Evolutionary conservation across 169 alveolate genomes (phyloP), one percentile per base, ranked within the genome.

Genomic region (Toxoplasma gondii): DNA sequence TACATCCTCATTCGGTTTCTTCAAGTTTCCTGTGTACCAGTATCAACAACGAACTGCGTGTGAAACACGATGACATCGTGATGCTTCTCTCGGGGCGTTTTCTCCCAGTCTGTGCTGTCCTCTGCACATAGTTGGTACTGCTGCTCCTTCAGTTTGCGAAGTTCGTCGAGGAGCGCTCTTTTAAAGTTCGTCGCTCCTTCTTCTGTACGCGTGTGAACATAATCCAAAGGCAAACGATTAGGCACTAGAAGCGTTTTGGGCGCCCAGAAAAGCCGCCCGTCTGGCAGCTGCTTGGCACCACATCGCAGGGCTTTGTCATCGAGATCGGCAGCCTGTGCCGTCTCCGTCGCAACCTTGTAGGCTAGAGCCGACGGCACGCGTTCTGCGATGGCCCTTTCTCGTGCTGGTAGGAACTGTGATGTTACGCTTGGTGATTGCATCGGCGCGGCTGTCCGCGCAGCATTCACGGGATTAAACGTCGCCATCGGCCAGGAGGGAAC

Each of bases 61-160:
- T 70, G 83, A 22, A 70, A 70, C 83, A 70, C 83, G 12, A 70
- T 27, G 34, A 70, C 83, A 31, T 70, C 83, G 9, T 27, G 36
- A 22, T 70, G 83, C 83, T 70, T 70, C 29, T 9, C 83, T 34
- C 83, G 83, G 39, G 83, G 44, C 17, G 34, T 70, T 34, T 9
- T 70, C 27, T 70, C 83, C 83, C 83, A 70, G 83, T 31, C 34
- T 7, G 44, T 70, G 83, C 83, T 70, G 83, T 70, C 83, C 83
- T 70, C 39, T 12, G 10, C 39, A 22, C 83, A 70, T 16, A 22
- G 83, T 10, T 22, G 34, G 83, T 70, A 70, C 83, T 70, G 83
- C 39, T 70, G 39, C 29, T 70, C 44, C 83, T 70, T 70, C 83
- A 70, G 10, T 70, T 70, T 70, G 44, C 83, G 83, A 12, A 70